phyloP scores from a whole-genome alignment of 129 eudicot genomes.

The Flaveria ramosissima region DNA sequence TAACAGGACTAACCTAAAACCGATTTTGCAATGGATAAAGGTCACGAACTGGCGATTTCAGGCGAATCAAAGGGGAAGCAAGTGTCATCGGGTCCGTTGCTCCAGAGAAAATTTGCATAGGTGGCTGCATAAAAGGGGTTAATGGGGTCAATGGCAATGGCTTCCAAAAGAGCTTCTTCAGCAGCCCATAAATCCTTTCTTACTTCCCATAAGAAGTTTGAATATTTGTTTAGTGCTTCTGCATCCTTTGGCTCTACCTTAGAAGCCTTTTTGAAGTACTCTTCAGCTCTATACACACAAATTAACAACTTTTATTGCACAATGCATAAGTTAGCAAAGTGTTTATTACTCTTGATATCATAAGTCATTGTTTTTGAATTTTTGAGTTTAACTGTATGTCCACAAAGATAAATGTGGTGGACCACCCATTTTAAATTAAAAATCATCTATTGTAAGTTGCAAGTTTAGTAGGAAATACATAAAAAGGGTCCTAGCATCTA shows the following conservation, averaged over 20 bases:
- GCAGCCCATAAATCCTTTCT: conserved; percentile 89
- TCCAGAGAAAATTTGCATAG: conserved; percentile 91
- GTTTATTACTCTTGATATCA: not conserved
- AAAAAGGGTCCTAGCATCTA: too few species aligned
- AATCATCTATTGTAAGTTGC: too few species aligned
- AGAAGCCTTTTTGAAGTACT: conserved; percentile 78
- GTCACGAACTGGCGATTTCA: conserved; percentile 35
- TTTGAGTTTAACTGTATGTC: too few species aligned
- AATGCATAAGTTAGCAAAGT: conserved; percentile 5
- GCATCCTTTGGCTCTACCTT: conserved; percentile 90
- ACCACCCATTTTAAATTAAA: too few species aligned
- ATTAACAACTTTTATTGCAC: not conserved
- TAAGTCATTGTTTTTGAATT: too few species aligned
- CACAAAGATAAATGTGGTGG: too few species aligned
- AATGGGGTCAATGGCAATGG: conserved; percentile 72
- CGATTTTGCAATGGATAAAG: conserved; percentile 15
- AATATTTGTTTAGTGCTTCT: conserved; percentile 84
- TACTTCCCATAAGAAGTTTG: conserved; percentile 73
- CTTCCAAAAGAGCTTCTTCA: conserved; percentile 79
- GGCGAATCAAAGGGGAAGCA: conserved; percentile 68
- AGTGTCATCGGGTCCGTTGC: conserved; percentile 79
- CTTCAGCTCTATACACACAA: conserved; percentile 70
- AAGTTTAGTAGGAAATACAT: too few species aligned
- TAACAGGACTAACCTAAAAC: conserved; percentile 26
- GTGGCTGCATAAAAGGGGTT: conserved; percentile 86